A percentile compares a stretch with the other conserved stretches of the same genome.
Evolutionary conservation across 2,329 filamentous ascomycete genomes (phyloP).

Genomic region (Ophiostoma angusticollis): DNA sequence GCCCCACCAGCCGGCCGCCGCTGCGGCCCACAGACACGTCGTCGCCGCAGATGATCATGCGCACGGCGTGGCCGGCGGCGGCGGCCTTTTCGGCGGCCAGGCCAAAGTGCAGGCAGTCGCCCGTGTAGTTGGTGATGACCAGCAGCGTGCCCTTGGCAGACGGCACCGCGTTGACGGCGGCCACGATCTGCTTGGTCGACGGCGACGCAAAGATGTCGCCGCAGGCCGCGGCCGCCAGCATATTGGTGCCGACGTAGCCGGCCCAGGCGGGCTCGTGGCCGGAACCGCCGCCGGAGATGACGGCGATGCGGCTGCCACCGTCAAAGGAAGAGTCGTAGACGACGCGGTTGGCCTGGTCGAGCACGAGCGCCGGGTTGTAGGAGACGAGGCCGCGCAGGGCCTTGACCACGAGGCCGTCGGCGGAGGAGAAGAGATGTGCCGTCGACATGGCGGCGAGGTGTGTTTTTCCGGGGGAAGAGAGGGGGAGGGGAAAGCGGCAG

Average conservation of each 20-base stretch:
- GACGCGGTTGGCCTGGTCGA: conserved; percentile 38
- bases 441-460: conserved; percentile 31
- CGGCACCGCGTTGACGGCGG: conserved; percentile 42
- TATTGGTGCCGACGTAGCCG: conserved; percentile 48
- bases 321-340: conserved; percentile 35
- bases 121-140: conserved; percentile 53
- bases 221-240: conserved; percentile 47
- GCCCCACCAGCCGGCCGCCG: conserved; percentile 44
- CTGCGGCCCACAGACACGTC: conserved; percentile 51
- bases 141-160: conserved; percentile 43
- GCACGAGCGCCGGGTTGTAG: conserved; percentile 37
- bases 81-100: conserved; percentile 45
- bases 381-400: conserved; percentile 36
- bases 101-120: conserved; percentile 50
- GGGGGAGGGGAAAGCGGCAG: background rate
- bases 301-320: conserved; percentile 31
- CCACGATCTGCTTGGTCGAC: conserved; percentile 48
- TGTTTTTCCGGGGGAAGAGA: background rate
- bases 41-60: conserved; percentile 49
- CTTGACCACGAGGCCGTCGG: conserved; percentile 41
- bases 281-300: conserved; percentile 43
- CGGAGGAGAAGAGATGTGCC: conserved; percentile 38
- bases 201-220: conserved; percentile 54
- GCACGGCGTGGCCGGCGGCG: conserved; percentile 38
- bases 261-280: conserved; percentile 51